These are phyloP conservation scores for Ogataea trehaloabstinens DNA, from an alignment of 805 yeast genomes.

Conservation along the genomic window DNA sequence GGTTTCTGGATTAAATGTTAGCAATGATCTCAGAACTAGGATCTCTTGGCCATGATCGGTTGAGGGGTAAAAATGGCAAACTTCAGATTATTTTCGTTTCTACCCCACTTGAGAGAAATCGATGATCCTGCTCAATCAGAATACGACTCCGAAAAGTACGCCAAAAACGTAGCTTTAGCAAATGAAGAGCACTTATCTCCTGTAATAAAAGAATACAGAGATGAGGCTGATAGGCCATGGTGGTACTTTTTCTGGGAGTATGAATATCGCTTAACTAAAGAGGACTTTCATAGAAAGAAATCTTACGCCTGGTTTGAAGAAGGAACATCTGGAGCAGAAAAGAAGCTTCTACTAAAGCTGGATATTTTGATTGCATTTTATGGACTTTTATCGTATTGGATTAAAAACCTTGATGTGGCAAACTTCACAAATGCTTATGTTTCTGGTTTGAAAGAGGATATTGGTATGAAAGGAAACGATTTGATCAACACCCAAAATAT, in stretches of 20 bases:
- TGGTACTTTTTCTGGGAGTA: slow-evolving; percentile 55
- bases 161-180: not conserved
- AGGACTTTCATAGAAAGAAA: slow-evolving; percentile 20
- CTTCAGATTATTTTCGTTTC: slow-evolving; percentile 1
- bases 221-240: slow-evolving; percentile 50
- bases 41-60: slow-evolving; percentile 1
- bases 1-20: slow-evolving; percentile 2
- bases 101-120: slow-evolving; percentile 2
- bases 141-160: slow-evolving; percentile 1
- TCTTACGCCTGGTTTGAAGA: slow-evolving; percentile 1
- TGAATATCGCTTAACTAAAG: slow-evolving; percentile 46
- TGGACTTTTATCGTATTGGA: slow-evolving; percentile 3
- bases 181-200: slow-evolving; percentile 1
- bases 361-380: slow-evolving; percentile 2
- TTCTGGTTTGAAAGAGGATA: slow-evolving; percentile 58
- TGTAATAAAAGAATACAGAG: slow-evolving; percentile 40
- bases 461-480: slow-evolving; percentile 19
- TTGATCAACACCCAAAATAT: slow-evolving; percentile 20
- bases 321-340: slow-evolving; percentile 3
- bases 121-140: slow-evolving; percentile 2
- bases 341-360: slow-evolving; percentile 3
- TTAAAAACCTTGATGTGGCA: slow-evolving; percentile 55
- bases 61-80: slow-evolving; percentile 2
- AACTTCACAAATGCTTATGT: slow-evolving; percentile 59
- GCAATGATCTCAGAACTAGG: not conserved